These are phyloP conservation scores for Suillus occidentalis DNA, from an alignment of 768 basidiomycete species.

Conservation along the genomic window DNA sequence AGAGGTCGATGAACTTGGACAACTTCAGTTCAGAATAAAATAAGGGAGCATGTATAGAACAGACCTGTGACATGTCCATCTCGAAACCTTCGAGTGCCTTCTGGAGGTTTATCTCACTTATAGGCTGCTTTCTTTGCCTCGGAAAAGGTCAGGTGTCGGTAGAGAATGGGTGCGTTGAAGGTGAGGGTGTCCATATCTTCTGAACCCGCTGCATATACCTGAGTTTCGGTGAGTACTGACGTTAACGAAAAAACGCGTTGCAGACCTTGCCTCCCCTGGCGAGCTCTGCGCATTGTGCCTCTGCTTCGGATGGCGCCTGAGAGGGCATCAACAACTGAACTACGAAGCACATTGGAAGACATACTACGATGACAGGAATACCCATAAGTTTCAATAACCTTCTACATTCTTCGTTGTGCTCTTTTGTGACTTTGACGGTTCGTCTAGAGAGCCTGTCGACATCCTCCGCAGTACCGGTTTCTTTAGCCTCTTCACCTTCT, in stretches of 20 bases:
- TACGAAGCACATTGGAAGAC: constrained; percentile 29
- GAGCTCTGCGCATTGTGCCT: constrained; percentile 97
- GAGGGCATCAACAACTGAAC: constrained; percentile 1
- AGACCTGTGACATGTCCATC: constrained; percentile 89
- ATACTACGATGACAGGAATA: constrained; percentile 88
- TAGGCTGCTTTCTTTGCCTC: constrained; percentile 97
- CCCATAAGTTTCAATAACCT: constrained; percentile 91
- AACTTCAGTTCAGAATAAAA: neutral
- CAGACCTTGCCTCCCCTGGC: constrained; percentile 90
- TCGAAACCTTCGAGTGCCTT: constrained; percentile 84
- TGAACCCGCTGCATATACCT: constrained; percentile 97
- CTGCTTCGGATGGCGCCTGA: constrained; percentile 97
- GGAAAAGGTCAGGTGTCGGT: constrained; percentile 95
- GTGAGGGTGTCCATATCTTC: constrained; percentile 99
- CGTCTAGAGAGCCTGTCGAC: constrained; percentile 87
- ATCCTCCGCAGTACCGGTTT: constrained; percentile 91
- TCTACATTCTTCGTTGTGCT: constrained; percentile 96
- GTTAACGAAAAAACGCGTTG: neutral
- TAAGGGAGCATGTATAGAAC: neutral
- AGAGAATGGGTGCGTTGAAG: constrained; percentile 87
- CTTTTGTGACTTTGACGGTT: constrained; percentile 90
- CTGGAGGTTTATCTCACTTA: constrained; percentile 85
- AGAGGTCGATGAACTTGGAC: constrained; percentile 88
- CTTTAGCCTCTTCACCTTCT: constrained; percentile 94
- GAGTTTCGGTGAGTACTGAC: neutral